Evolutionary conservation across 257 asterid species (phyloP).

Genomic region (Solanum infundibuliforme): DNA sequence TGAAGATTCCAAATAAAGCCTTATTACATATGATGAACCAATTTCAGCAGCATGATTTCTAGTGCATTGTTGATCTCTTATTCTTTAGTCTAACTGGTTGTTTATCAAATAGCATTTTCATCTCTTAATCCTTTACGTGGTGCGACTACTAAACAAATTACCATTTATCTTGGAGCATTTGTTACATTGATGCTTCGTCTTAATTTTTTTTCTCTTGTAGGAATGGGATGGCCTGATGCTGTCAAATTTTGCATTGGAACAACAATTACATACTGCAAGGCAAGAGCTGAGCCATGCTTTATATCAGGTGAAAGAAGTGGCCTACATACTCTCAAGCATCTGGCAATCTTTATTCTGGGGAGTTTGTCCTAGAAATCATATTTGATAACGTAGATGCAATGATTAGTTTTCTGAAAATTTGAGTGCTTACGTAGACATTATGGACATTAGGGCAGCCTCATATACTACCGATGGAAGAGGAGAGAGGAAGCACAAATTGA

Average conservation of each 20-base stretch:
- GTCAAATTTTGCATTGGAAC: conserved; percentile 90
- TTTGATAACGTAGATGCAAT: background rate
- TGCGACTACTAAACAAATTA: background rate
- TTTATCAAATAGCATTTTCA: background rate
- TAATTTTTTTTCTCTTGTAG: conserved; percentile 14
- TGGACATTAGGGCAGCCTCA: background rate
- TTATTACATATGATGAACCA: background rate
- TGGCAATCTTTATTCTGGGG: background rate
- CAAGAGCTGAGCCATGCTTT: conserved; percentile 97
- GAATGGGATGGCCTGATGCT: conserved; percentile 99
- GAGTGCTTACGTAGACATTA: background rate
- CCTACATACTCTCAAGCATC: background rate
- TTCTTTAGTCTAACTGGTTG: background rate
- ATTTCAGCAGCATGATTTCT: background rate
- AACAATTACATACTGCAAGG: conserved; percentile 88
- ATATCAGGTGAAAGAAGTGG: conserved; percentile 56
- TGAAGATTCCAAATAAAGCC: background rate
- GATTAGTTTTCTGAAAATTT: background rate
- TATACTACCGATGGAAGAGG: background rate
- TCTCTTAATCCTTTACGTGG: background rate
- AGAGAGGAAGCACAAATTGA: background rate
- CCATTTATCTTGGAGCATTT: background rate
- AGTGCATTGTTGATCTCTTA: background rate
- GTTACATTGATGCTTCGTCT: background rate
- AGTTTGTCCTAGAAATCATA: background rate